Conservation (phyloP, 495 filamentous ascomycete species). For the Niebla homalea region DNA sequence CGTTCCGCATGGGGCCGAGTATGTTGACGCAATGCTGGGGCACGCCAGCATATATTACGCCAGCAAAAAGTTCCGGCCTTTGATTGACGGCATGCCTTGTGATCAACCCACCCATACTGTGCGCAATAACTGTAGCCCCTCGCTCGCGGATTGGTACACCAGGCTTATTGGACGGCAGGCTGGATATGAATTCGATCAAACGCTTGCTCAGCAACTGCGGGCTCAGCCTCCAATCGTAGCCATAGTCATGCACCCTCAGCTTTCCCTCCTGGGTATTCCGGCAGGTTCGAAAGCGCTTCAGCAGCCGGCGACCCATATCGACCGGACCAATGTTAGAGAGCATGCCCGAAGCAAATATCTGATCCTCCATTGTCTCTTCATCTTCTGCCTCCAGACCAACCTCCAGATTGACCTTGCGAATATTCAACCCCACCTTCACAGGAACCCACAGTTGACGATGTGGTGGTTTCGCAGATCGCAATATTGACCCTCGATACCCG, state of each 20-base stretch:
- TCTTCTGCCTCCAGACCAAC: slow-evolving; percentile 74
- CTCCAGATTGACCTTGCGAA: slow-evolving; percentile 84
- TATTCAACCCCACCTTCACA: slow-evolving; percentile 83
- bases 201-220: slow-evolving; percentile 61
- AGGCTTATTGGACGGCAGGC: slow-evolving; percentile 58
- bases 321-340: slow-evolving; percentile 83
- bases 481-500: slow-evolving; percentile 77
- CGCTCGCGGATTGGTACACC: slow-evolving; percentile 32
- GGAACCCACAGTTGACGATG: slow-evolving; percentile 84
- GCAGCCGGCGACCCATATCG: slow-evolving; percentile 69
- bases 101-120: slow-evolving; percentile 82
- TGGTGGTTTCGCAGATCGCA: slow-evolving; percentile 72
- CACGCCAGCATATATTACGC: slow-evolving; percentile 74
- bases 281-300: slow-evolving; percentile 62
- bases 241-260: slow-evolving; percentile 75
- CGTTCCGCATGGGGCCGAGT: slow-evolving; percentile 77
- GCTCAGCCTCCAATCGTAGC: slow-evolving; percentile 90
- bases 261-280: slow-evolving; percentile 58
- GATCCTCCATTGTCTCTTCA: slow-evolving; percentile 71
- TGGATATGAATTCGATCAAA: slow-evolving; percentile 58
- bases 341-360: slow-evolving; percentile 72
- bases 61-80: slow-evolving; percentile 73
- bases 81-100: slow-evolving; percentile 83
- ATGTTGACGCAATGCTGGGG: slow-evolving; percentile 84
- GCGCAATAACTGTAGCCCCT: slow-evolving; percentile 74